Evolutionary conservation across 257 asterid species (phyloP).

Genomic region (Euphrasia confusa): DNA sequence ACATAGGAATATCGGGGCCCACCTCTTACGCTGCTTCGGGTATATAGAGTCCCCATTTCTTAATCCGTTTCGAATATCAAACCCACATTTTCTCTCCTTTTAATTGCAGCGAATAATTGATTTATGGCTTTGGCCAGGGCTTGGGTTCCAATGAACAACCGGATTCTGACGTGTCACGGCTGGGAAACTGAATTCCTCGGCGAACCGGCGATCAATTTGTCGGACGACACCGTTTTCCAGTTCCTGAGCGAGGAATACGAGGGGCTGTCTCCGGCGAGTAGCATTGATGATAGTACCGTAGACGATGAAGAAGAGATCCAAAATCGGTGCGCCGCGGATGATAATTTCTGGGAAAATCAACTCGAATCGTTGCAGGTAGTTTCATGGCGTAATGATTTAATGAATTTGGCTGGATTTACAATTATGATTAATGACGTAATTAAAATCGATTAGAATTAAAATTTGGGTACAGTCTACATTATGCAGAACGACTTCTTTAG

Average conservation of each 20-base stretch:
- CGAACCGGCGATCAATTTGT: conserved; percentile 49
- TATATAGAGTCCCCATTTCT: conserved; percentile 24
- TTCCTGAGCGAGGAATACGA: conserved; percentile 56
- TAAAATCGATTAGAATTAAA: neutral
- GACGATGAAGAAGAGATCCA: conserved; percentile 28
- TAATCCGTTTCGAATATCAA: neutral
- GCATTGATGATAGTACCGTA: conserved; percentile 21
- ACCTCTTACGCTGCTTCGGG: neutral
- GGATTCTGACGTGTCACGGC: conserved; percentile 54
- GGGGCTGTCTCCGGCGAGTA: conserved; percentile 38
- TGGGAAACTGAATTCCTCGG: conserved; percentile 44
- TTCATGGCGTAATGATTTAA: neutral
- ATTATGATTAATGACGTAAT: too few species aligned
- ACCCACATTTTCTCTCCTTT: conserved; percentile 7
- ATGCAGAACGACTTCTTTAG: conserved; percentile 67
- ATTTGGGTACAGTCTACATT: conserved; percentile 37
- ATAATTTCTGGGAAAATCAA: conserved; percentile 66
- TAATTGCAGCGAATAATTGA: neutral
- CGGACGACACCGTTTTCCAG: conserved; percentile 70
- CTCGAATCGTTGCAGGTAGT: conserved; percentile 61
- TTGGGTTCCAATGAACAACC: conserved; percentile 41
- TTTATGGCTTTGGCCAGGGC: conserved; percentile 34
- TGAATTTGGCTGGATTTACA: too few species aligned
- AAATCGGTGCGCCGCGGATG: conserved; percentile 22
- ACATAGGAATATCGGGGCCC: conserved; percentile 34